Percentiles rank a stretch among this genome's conserved stretches.
Conservation (phyloP, 768 basidiomycete genomes). For the Lentinula raphanica region DNA sequence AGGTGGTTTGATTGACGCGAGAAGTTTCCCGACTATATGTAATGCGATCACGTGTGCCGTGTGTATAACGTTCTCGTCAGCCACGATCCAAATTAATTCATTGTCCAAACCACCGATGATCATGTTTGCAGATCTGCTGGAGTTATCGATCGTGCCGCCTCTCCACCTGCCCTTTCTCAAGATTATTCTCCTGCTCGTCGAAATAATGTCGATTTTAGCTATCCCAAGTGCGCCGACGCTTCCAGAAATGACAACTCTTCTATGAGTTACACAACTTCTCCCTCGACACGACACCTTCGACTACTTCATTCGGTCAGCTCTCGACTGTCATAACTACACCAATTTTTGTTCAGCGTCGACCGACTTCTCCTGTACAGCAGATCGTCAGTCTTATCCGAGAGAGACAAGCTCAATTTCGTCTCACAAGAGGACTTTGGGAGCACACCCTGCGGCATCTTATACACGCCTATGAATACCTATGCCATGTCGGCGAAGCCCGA, state of each 20-base stretch:
- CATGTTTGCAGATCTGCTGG: conserved; percentile 27
- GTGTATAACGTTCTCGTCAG: too few species aligned
- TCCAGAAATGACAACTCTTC: background rate
- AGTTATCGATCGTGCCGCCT: conserved; percentile 15
- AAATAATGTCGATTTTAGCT: conserved; percentile 35
- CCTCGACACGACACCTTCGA: conserved; percentile 15
- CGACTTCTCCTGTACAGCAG: conserved; percentile 44
- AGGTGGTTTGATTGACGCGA: too few species aligned
- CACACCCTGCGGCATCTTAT: conserved; percentile 90
- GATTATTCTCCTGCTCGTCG: conserved; percentile 15
- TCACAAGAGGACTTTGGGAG: conserved; percentile 72
- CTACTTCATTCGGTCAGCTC: conserved; percentile 3
- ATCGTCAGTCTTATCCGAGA: conserved; percentile 19
- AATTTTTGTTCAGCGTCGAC: conserved; percentile 31
- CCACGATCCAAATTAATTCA: too few species aligned
- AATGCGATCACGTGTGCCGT: too few species aligned
- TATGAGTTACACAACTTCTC: conserved; percentile 5
- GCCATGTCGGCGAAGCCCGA: conserved; percentile 96
- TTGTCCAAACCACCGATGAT: too few species aligned
- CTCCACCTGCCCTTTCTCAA: background rate
- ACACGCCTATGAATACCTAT: conserved; percentile 96
- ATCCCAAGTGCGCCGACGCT: conserved; percentile 10
- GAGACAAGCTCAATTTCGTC: conserved; percentile 18
- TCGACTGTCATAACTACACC: conserved; percentile 14
- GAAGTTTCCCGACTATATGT: too few species aligned